Conservation (phyloP, 2,329 filamentous ascomycete genomes). For the Dothidotthia symphoricarpi region DNA sequence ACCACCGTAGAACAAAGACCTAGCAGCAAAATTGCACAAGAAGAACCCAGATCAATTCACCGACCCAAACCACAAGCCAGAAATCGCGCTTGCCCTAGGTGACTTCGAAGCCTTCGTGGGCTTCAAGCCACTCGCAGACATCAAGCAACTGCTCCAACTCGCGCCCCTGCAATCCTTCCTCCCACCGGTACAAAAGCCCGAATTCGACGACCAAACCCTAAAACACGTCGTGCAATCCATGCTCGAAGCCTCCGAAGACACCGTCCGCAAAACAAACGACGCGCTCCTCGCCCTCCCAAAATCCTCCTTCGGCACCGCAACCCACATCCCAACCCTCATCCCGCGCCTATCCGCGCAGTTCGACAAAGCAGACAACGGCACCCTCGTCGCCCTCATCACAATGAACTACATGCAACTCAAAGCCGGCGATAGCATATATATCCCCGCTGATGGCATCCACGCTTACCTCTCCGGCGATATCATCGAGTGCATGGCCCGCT, state of each 20-base stretch:
- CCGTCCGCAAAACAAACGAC: constrained; percentile 55
- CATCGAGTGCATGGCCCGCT: constrained; percentile 75
- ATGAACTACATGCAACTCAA: constrained; percentile 72
- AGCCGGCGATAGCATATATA: constrained; percentile 66
- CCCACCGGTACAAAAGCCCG: constrained; percentile 42
- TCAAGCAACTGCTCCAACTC: constrained; percentile 59
- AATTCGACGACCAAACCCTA: constrained; percentile 59
- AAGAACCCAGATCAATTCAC: constrained; percentile 65
- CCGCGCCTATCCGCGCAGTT: constrained; percentile 66
- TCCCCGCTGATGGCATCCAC: constrained; percentile 72
- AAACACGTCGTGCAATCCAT: constrained; percentile 56
- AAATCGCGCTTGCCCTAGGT: constrained; percentile 70
- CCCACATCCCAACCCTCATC: constrained; percentile 63
- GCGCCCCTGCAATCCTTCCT: constrained; percentile 56
- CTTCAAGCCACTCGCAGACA: constrained; percentile 64
- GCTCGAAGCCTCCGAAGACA: constrained; percentile 54
- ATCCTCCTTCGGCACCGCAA: constrained; percentile 52
- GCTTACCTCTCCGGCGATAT: constrained; percentile 72
- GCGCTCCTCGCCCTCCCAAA: constrained; percentile 52
- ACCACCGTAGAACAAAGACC: constrained; percentile 54
- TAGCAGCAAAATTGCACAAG: constrained; percentile 63
- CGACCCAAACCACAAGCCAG: constrained; percentile 75
- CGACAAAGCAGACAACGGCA: constrained; percentile 61
- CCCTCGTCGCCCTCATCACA: constrained; percentile 65
- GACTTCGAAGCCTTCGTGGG: constrained; percentile 75